Percentiles rank a stretch among this genome's conserved stretches.
Evolutionary conservation across 2,329 filamentous ascomycete genomes (phyloP).

Genomic region (Pleomassaria siparia): DNA sequence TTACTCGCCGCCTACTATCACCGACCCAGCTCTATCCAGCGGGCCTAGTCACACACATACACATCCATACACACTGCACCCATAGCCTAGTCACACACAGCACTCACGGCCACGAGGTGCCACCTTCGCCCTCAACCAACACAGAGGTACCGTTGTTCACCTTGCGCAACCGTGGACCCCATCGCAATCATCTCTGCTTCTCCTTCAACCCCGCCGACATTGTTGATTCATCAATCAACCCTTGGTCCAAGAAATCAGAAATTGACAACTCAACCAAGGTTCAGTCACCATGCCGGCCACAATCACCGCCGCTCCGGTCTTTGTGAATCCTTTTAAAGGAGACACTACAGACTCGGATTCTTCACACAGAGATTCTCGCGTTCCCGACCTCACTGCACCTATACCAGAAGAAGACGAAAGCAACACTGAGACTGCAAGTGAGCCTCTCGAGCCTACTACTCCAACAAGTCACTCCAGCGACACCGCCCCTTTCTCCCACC

Average conservation of each 20-base stretch:
- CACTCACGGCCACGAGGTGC: slow-evolving; percentile 10
- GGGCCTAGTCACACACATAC: slow-evolving; percentile 33
- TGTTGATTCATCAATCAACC: too few species aligned
- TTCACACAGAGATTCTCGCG: slow-evolving; percentile 29
- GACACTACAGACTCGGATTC: slow-evolving; percentile 22
- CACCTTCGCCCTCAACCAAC: slow-evolving; percentile 4
- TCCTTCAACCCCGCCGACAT: slow-evolving; percentile 3
- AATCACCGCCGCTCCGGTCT: slow-evolving; percentile 15
- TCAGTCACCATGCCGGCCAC: slow-evolving; percentile 27
- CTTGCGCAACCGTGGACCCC: slow-evolving; percentile 8
- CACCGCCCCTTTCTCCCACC: slow-evolving; percentile 26
- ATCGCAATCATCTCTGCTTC: slow-evolving; percentile 14
- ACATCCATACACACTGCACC: too few species aligned
- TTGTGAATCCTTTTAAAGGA: slow-evolving; percentile 22
- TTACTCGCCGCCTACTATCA: slow-evolving; percentile 32
- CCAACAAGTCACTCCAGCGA: slow-evolving; percentile 41
- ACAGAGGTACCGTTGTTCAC: slow-evolving; percentile 6
- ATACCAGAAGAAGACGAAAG: slow-evolving; percentile 45
- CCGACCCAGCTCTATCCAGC: slow-evolving; percentile 38
- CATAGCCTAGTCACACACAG: not conserved
- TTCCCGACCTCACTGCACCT: slow-evolving; percentile 27
- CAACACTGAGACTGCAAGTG: slow-evolving; percentile 40
- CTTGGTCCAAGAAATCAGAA: too few species aligned
- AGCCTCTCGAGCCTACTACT: slow-evolving; percentile 43
- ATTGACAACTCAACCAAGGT: slow-evolving; percentile 2